Base-by-base conservation (phyloP, 139 green algal species). In the Asterochloris erici region DNA sequence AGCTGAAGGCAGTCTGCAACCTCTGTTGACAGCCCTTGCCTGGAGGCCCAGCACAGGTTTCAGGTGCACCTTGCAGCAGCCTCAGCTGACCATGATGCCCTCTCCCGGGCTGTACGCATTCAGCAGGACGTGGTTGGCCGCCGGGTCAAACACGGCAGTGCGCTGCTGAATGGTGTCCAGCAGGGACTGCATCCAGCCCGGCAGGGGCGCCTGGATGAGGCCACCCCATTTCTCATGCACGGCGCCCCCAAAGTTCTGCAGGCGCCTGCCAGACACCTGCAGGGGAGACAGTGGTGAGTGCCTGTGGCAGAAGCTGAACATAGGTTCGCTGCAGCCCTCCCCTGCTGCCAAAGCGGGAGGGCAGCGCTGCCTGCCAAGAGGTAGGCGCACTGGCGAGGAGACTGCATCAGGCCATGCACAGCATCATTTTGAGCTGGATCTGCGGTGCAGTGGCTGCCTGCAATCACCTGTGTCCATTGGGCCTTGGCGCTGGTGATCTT, bases 121-220 rank as follows among this genome's bases (percentile, higher is more conserved):
- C 27, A 95, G 82, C 0, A 95, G 86, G 64, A 95, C 90, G 64
- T 95, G 90, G 71, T 95, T 95, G 24, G 91, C 81, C 0, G 71
- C 54, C 10, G 38, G 74, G 15, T 61, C 60, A 62, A 81, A 83
- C 9, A 86, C 68, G 0, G 12, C 19, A 13, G 81, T 87, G 38
- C 88, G 70, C 0, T 77, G 54, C 23, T 82, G 29, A 64, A 95
- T 54, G 14, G 83, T 84, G 0, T 17, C 9, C 15, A 86, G 54
- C 38, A 92, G 73, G 17, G 84, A 60, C 74, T 89, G 26, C 76
- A 93, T 73, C 89, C 90, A 95, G 38, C 66, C 27, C 0, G 91
- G 89, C 69, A 95, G 74, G 17, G 88, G 86, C 13, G 86, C 84
- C 12, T 85, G 84, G 0, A 95, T 83, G 77, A 95, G 85, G 23